Evolutionary conservation across 164 flowering plant species (phyloP).

Genomic region (Pachysandra terminalis): DNA sequence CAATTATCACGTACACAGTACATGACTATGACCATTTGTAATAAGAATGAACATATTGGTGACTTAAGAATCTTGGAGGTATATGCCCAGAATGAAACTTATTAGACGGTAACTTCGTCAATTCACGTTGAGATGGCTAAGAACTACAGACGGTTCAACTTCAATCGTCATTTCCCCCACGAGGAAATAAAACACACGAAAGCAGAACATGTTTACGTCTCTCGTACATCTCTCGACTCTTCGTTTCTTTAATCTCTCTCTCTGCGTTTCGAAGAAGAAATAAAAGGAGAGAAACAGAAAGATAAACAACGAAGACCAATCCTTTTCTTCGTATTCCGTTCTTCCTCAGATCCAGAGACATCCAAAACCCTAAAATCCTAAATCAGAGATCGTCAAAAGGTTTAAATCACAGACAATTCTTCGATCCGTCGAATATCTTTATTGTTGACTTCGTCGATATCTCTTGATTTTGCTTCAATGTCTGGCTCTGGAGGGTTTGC

Average conservation of each 20-base stretch:
- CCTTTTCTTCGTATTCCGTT: background rate
- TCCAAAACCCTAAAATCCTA: slow-evolving; percentile 12
- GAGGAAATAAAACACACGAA: too few relatives aligned
- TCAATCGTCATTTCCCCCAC: too few relatives aligned
- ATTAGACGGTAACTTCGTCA: too few relatives aligned
- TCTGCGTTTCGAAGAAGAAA: slow-evolving; percentile 4
- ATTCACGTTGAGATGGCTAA: too few relatives aligned
- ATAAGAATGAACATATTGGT: too few relatives aligned
- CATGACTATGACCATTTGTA: too few relatives aligned
- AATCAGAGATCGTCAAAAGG: background rate
- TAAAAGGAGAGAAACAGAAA: background rate
- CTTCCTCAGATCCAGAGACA: slow-evolving; percentile 1
- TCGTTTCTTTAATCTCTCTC: background rate
- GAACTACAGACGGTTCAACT: too few relatives aligned
- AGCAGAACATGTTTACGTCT: too few relatives aligned
- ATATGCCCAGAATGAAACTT: too few relatives aligned
- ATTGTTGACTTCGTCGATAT: background rate
- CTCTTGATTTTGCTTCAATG: slow-evolving; percentile 16
- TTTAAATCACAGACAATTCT: background rate
- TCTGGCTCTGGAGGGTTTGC: slow-evolving; percentile 25
- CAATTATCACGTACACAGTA: too few relatives aligned
- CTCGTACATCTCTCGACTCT: background rate
- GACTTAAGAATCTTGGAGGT: too few relatives aligned
- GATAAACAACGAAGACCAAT: too few relatives aligned
- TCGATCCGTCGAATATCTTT: background rate